phyloP scores from a whole-genome alignment of 805 yeast species.

The Wickerhamomyces alni region DNA sequence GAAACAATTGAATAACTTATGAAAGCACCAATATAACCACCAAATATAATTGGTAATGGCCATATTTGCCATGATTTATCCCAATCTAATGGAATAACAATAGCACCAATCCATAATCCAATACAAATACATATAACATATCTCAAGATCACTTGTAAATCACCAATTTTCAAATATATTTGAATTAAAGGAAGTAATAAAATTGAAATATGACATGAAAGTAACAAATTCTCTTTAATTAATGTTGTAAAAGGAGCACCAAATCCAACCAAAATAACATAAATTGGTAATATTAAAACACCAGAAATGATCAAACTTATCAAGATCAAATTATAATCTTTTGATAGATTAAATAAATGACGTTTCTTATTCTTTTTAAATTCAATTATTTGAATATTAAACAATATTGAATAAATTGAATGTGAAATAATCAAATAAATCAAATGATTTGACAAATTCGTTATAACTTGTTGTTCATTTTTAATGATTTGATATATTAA shows the following conservation, averaged over 20 bases:
- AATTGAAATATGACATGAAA: slow-evolving; percentile 57
- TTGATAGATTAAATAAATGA: not conserved
- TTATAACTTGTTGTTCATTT: no score
- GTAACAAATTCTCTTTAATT: slow-evolving; percentile 47
- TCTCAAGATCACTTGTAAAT: slow-evolving; percentile 22
- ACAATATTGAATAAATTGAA: not conserved
- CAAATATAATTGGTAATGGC: slow-evolving; percentile 84
- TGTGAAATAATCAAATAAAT: not conserved
- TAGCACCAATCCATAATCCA: slow-evolving; percentile 90
- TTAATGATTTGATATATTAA: no score
- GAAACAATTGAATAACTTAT: slow-evolving; percentile 46
- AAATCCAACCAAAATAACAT: slow-evolving; percentile 45
- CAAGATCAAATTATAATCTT: slow-evolving; percentile 6
- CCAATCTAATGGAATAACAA: slow-evolving; percentile 96
- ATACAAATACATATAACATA: slow-evolving; percentile 30
- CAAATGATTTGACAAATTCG: not conserved
- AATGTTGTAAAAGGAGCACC: slow-evolving; percentile 74
- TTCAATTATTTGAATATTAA: not conserved
- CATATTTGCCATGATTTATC: slow-evolving; percentile 95
- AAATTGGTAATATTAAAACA: slow-evolving; percentile 22
- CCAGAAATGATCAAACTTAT: slow-evolving; percentile 10
- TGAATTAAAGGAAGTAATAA: slow-evolving; percentile 62
- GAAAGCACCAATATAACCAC: slow-evolving; percentile 70
- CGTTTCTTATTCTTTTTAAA: slow-evolving; percentile 1
- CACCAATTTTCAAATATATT: slow-evolving; percentile 44